Conservation (phyloP, 805 yeast species). For the Debaryomyces castellii region DNA sequence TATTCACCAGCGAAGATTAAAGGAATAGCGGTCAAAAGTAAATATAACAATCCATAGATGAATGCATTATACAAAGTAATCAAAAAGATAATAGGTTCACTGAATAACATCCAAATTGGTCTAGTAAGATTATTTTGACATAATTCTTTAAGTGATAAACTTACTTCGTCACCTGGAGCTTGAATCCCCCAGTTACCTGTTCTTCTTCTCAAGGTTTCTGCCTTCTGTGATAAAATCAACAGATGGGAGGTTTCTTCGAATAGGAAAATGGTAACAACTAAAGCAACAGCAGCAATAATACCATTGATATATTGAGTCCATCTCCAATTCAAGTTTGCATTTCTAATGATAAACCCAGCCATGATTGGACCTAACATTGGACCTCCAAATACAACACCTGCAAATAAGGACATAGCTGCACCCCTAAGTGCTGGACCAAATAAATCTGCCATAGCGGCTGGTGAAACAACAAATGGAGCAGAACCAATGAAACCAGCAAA, state of each 20-base stretch:
- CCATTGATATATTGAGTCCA: constrained; percentile 51
- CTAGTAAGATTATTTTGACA: constrained; percentile 24
- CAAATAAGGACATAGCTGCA: constrained; percentile 64
- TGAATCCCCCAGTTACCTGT: constrained; percentile 28
- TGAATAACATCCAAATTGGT: constrained; percentile 28
- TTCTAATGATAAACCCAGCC: constrained; percentile 23
- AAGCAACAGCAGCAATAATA: constrained; percentile 24
- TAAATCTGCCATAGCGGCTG: constrained; percentile 80
- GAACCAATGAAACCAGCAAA: constrained; percentile 78
- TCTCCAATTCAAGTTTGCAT: constrained; percentile 45
- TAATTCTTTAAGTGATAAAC: constrained; percentile 14
- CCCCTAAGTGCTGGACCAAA: constrained; percentile 65
- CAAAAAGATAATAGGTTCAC: constrained; percentile 36
- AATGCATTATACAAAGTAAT: constrained; percentile 34
- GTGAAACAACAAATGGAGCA: constrained; percentile 75
- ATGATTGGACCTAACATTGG: constrained; percentile 75
- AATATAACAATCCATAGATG: constrained; percentile 39
- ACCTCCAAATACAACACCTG: constrained; percentile 66
- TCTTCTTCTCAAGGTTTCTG: constrained; percentile 24
- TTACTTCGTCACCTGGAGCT: constrained; percentile 23
- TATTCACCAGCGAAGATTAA: constrained; percentile 38
- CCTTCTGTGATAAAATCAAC: constrained; percentile 20
- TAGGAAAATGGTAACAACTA: constrained; percentile 24
- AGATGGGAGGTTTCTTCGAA: constrained; percentile 35
- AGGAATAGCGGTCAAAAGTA: constrained; percentile 38